Percentiles rank a stretch among this genome's conserved stretches.
Conservation (phyloP, 2,329 filamentous ascomycete species). For the Monosporascus ibericus region DNA sequence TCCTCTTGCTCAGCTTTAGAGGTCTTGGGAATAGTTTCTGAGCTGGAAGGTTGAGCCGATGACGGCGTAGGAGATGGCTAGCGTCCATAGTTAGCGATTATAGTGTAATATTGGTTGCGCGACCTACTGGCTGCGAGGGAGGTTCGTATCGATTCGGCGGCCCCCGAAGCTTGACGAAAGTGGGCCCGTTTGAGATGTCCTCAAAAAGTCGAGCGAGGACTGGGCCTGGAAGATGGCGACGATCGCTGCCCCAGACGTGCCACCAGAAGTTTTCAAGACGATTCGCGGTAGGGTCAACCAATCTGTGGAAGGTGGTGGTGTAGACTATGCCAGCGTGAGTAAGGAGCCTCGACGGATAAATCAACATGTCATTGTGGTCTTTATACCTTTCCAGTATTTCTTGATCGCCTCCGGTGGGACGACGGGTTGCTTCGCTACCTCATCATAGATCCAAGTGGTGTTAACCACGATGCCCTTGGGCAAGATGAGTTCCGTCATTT, state of each 20-base stretch:
- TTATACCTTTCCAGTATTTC: slow-evolving; percentile 9
- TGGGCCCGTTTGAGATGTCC: slow-evolving; percentile 52
- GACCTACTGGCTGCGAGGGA: slow-evolving; percentile 35
- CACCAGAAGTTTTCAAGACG: slow-evolving; percentile 62
- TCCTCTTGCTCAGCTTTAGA: slow-evolving; percentile 14
- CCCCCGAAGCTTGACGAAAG: slow-evolving; percentile 48
- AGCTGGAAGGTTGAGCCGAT: slow-evolving; percentile 7
- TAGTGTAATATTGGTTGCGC: neutral
- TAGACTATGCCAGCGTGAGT: slow-evolving; percentile 41
- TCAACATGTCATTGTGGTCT: slow-evolving; percentile 2
- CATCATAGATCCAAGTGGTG: slow-evolving; percentile 43
- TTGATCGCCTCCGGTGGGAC: slow-evolving; percentile 46
- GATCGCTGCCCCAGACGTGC: slow-evolving; percentile 57
- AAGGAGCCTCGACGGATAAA: slow-evolving; percentile 2
- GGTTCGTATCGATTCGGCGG: slow-evolving; percentile 49
- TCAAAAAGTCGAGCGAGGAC: slow-evolving; percentile 50
- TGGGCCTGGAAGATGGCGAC: slow-evolving; percentile 44
- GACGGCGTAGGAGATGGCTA: slow-evolving; percentile 18
- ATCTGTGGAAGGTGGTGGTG: slow-evolving; percentile 51
- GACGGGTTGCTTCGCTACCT: slow-evolving; percentile 45
- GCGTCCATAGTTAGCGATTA: slow-evolving; percentile 9
- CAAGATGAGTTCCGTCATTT: slow-evolving; percentile 36
- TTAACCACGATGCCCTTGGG: slow-evolving; percentile 55
- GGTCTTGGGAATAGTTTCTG: slow-evolving; percentile 6
- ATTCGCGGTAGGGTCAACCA: slow-evolving; percentile 56